These are phyloP conservation scores for Didymella exigua DNA, from an alignment of 2,329 filamentous ascomycete genomes.

Conservation along the genomic window DNA sequence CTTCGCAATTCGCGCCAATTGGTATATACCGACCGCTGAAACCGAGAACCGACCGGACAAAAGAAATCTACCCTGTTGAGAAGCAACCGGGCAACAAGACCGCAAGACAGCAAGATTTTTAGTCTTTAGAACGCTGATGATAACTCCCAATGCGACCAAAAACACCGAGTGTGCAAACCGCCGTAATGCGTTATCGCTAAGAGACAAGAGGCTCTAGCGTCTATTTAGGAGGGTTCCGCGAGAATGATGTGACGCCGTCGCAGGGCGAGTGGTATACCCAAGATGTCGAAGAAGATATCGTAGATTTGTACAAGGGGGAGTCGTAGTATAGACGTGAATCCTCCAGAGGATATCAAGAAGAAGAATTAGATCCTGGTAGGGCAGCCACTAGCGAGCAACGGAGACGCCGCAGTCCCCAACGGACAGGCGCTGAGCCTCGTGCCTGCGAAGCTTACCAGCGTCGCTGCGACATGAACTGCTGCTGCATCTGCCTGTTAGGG, in stretches of 20 bases:
- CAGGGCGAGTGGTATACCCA: slow-evolving; percentile 49
- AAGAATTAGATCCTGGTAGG: slow-evolving; percentile 45
- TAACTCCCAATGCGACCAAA: slow-evolving; percentile 45
- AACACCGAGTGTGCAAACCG: slow-evolving; percentile 49
- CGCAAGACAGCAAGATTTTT: slow-evolving; percentile 43
- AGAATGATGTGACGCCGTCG: slow-evolving; percentile 49
- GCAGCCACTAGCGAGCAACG: slow-evolving; percentile 50
- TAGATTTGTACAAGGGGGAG: slow-evolving; percentile 51
- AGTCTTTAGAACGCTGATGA: slow-evolving; percentile 44
- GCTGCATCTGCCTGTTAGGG: slow-evolving; percentile 66
- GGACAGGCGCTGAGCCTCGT: slow-evolving; percentile 41
- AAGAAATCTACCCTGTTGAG: slow-evolving; percentile 48
- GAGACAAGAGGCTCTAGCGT: slow-evolving; percentile 48
- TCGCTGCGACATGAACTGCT: slow-evolving; percentile 54
- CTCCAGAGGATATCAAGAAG: slow-evolving; percentile 48
- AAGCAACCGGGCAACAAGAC: slow-evolving; percentile 39
- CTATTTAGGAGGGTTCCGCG: slow-evolving; percentile 47
- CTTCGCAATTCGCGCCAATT: slow-evolving; percentile 48
- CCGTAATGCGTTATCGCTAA: slow-evolving; percentile 49
- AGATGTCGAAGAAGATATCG: slow-evolving; percentile 50
- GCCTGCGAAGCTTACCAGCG: slow-evolving; percentile 54
- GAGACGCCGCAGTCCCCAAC: slow-evolving; percentile 44
- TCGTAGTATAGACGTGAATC: slow-evolving; percentile 49
- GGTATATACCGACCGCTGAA: slow-evolving; percentile 50
- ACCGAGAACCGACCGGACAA: slow-evolving; percentile 45